Evolutionary conservation across 2,329 filamentous ascomycete genomes (phyloP), one percentile per base, ranked within the genome.

Genomic region (Hansfordia pulvinata): DNA sequence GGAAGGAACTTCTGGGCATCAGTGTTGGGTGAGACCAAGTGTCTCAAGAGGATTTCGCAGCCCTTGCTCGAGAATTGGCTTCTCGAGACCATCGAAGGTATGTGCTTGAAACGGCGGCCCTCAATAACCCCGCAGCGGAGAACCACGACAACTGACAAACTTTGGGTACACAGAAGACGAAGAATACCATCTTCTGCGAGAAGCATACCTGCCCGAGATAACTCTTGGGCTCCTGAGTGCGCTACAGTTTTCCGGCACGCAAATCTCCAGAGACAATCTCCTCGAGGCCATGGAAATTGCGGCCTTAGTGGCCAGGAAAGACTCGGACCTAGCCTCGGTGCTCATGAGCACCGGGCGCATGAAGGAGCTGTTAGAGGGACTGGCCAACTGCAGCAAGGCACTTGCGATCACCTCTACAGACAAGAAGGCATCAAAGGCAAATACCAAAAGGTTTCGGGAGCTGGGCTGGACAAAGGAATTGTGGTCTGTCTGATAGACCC

Each of bases 211-310:
- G 3, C 86, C 90, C 2, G 85, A 94, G 47, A 69, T 82, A 11
- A 62, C 93, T 21, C 64, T 98, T 26, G 82, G 80, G 3, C 94
- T 90, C 48, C 72, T 90, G 45, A 76, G 70, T 41, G 76, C 80
- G 2, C 59, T 96, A 26, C 80, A 92, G 47, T 80, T 79, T 43
- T 78, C 80, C 0, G 84, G 83, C 4, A 75, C 73, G 24, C 65
- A 71, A 25, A 58, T 92, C 22, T 77, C 74, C 23, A 74, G 84
- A 22, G 81, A 88, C 31, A 69, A 78, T 37, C 62, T 93, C 11
- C 64, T 90, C 15, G 76, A 88, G 44, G 81, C 77, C 41, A 88
- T 98, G 80, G 82, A 93, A 32, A 60, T 98, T 10, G 76, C 84
- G 2, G 73, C 76, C 2, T 48, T 75, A 3, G 67, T 93, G 26